These are phyloP conservation scores for Sphaerobolus stellatus DNA, from an alignment of 1,284 basidiomycete genomes.

Conservation along the genomic window DNA sequence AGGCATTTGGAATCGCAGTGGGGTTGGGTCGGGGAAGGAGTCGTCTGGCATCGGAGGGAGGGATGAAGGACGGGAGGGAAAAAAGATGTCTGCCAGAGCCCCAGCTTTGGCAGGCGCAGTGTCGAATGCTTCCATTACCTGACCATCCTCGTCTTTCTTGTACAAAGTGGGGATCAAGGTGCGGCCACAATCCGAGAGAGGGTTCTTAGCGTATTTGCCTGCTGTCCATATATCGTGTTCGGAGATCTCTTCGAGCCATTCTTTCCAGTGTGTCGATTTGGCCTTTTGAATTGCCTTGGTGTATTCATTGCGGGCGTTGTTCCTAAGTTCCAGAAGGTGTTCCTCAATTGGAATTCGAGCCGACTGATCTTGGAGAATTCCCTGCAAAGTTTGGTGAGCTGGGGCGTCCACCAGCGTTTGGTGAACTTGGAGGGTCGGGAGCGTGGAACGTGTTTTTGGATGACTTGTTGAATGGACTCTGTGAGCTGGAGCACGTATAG, in stretches of 20 bases:
- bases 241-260: conserved; percentile 26
- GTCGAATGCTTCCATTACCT: no score
- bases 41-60: no score
- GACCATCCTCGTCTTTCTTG: conserved; percentile 9
- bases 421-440: no score
- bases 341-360: neutral
- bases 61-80: no score
- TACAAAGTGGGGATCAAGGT: conserved; percentile 28
- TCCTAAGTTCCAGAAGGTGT: conserved; percentile 16
- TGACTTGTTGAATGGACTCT: neutral
- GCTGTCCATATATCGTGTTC: conserved; percentile 28
- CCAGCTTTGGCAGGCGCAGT: no score
- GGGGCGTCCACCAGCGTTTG: no score
- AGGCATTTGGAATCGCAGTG: no score
- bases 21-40: no score
- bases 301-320: conserved; percentile 16
- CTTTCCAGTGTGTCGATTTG: conserved; percentile 28
- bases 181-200: conserved; percentile 23
- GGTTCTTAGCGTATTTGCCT: conserved; percentile 25
- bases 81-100: no score
- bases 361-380: neutral
- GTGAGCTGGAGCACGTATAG: neutral
- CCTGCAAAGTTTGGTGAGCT: neutral
- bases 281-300: conserved; percentile 8
- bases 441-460: neutral